Evolutionary conservation across 306 rosid genomes (phyloP).

Genomic region (Ormosia semicastrata): DNA sequence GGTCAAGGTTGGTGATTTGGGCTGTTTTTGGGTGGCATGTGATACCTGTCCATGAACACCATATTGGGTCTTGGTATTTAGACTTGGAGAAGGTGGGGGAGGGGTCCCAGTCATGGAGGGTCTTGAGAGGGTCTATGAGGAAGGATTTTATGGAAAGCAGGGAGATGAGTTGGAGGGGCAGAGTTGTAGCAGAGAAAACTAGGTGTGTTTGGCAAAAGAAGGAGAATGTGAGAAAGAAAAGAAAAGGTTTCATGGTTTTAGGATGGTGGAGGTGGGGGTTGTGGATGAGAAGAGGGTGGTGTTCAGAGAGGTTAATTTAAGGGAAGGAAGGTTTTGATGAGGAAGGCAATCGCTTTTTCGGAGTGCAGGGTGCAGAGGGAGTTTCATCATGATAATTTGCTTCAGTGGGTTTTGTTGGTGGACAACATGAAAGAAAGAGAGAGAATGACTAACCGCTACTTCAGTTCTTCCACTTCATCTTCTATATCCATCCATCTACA

Average conservation of each 20-base stretch:
- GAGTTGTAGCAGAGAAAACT: constrained; percentile 41
- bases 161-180: constrained; percentile 60
- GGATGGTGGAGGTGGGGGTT: constrained; percentile 33
- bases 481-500: constrained; percentile 20
- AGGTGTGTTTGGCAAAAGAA: constrained; percentile 34
- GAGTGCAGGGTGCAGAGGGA: constrained; percentile 90
- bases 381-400: constrained; percentile 78
- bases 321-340: constrained; percentile 75
- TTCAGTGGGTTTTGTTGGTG: constrained; percentile 84
- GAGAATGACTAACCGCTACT: constrained; percentile 23
- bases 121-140: constrained; percentile 60
- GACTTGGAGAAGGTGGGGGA: constrained; percentile 37
- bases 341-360: constrained; percentile 63
- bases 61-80: constrained; percentile 45
- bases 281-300: constrained; percentile 46
- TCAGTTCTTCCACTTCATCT: constrained; percentile 9
- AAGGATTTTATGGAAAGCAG: constrained; percentile 68
- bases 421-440: constrained; percentile 45
- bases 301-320: constrained; percentile 61
- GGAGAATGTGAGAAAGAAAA: constrained; percentile 47
- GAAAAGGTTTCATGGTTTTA: constrained; percentile 65
- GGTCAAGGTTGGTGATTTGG: constrained; percentile 59
- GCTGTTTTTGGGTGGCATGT: constrained; percentile 64
- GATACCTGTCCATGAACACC: constrained; percentile 94
- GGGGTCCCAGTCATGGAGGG: constrained; percentile 78